Evolutionary conservation across 345 rosid species (phyloP), one percentile per base, ranked within the genome.

Genomic region (Syzygium grande): DNA sequence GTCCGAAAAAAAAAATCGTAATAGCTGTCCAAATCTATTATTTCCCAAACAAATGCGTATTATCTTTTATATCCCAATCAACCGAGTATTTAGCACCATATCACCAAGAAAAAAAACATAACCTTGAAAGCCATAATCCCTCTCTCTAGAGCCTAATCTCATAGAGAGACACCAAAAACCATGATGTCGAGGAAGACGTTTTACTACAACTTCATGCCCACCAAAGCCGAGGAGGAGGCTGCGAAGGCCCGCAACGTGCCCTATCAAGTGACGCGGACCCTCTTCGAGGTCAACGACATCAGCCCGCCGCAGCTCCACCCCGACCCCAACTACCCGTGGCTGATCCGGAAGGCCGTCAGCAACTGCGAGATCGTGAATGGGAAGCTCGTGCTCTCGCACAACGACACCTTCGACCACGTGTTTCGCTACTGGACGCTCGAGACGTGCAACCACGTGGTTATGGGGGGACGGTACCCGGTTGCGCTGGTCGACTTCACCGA

Each of bases 211-310:
- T 90, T 91, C 84, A 3, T 91, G 2, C 90, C 88, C 19, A 84
- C 86, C 84, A 93, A 93, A 87, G 89, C 87, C 2, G 91, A 86
- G 59, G 92, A 92, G 86, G 91, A 89, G 27, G 87, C 88, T 10
- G 89, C 68, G 23, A 43, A 43, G 8, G 89, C 90, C 12, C 63
- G 89, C 4, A 88, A 83, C 58, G 27, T 54, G 9, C 88, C 87
- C 12, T 55, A 73, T 14, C 83, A 84, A 7, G 89, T 86, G 30
- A 87, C 88, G 8, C 90, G 91, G 4, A 78, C 80, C 84, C 86
- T 93, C 21, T 27, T 93, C 7, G 93, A 91, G 58, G 30, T 91
- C 15, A 63, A 89, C 29, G 91, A 93, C 85, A 10, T 51, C 16
- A 11, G 51, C 25, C 22, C 85, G 12, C 51, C 63, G 1, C 23